These are phyloP conservation scores for Trichoderma cornu-damae DNA, from an alignment of 2,329 filamentous ascomycete species.

Conservation along the genomic window DNA sequence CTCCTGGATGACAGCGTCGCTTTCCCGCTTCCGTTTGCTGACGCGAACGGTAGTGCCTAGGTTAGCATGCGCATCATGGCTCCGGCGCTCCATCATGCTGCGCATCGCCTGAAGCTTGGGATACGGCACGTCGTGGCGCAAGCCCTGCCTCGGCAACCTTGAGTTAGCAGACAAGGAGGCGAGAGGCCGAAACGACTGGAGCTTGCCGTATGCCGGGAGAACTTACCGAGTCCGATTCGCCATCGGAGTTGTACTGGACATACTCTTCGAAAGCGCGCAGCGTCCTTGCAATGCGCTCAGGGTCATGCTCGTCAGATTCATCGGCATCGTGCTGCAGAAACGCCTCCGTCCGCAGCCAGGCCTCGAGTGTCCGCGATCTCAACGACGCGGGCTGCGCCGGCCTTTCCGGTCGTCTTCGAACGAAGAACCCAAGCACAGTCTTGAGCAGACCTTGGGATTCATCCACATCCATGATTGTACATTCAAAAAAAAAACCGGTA, in stretches of 20 bases:
- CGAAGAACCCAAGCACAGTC: not conserved
- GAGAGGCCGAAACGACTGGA: not conserved
- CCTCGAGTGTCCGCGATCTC: not conserved
- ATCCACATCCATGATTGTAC: not conserved
- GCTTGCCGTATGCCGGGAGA: not conserved
- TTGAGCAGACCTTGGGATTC: not conserved
- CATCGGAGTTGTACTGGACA: not conserved
- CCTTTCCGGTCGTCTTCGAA: constrained; percentile 1
- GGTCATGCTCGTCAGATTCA: not conserved
- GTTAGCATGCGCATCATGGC: not conserved
- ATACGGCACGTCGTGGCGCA: not conserved
- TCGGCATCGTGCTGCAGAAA: not conserved
- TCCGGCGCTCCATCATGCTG: not conserved
- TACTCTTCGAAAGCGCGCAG: not conserved
- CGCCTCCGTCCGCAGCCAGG: constrained; percentile 1
- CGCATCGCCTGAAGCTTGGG: constrained; percentile 8
- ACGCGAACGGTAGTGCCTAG: not conserved
- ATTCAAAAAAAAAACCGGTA: no score
- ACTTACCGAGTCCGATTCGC: not conserved
- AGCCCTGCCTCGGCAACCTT: not conserved
- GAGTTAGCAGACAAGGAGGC: not conserved
- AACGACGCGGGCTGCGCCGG: not conserved
- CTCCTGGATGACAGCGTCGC: not conserved
- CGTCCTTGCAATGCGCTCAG: not conserved
- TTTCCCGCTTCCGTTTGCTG: constrained; percentile 3